These are phyloP conservation scores for Kluyveromyces nonfermentans DNA, from an alignment of 805 yeast genomes.

Conservation along the genomic window DNA sequence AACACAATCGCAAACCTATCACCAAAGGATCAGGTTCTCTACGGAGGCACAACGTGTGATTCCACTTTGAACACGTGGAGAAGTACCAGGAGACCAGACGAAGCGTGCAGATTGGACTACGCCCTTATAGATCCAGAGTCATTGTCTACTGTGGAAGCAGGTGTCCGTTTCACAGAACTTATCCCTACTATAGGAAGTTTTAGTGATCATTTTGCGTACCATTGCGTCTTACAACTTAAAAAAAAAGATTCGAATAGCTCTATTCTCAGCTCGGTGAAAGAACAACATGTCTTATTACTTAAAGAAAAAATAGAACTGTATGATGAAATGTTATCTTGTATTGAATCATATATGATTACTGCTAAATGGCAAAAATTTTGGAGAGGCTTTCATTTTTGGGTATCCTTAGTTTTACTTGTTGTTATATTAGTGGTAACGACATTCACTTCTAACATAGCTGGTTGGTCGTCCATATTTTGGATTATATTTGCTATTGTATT, in stretches of 20 bases:
- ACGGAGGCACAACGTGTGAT: slow-evolving; percentile 87
- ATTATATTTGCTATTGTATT: slow-evolving; percentile 46
- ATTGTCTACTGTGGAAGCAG: slow-evolving; percentile 49
- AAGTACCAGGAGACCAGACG: slow-evolving; percentile 36
- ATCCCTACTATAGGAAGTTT: slow-evolving; percentile 63
- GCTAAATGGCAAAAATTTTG: slow-evolving; percentile 51
- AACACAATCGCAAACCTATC: slow-evolving; percentile 36
- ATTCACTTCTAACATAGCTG: slow-evolving; percentile 45
- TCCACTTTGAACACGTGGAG: slow-evolving; percentile 86
- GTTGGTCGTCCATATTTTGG: slow-evolving; percentile 63
- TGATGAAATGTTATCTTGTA: slow-evolving; percentile 39
- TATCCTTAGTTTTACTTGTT: slow-evolving; percentile 43
- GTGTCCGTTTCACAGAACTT: slow-evolving; percentile 64
- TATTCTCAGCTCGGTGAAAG: not conserved
- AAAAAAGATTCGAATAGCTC: slow-evolving; percentile 2
- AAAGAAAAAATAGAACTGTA: slow-evolving; percentile 27
- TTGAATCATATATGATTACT: slow-evolving; percentile 43
- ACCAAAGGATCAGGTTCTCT: slow-evolving; percentile 52
- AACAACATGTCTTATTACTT: slow-evolving; percentile 2
- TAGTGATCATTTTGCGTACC: slow-evolving; percentile 89
- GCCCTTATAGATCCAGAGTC: slow-evolving; percentile 60
- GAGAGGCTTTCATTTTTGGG: slow-evolving; percentile 56
- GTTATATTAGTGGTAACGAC: slow-evolving; percentile 47
- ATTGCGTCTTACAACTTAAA: slow-evolving; percentile 34
- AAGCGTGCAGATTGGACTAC: slow-evolving; percentile 86